phyloP scores from a whole-genome alignment of 1,284 basidiomycete species.

The Sutorius eximius region DNA sequence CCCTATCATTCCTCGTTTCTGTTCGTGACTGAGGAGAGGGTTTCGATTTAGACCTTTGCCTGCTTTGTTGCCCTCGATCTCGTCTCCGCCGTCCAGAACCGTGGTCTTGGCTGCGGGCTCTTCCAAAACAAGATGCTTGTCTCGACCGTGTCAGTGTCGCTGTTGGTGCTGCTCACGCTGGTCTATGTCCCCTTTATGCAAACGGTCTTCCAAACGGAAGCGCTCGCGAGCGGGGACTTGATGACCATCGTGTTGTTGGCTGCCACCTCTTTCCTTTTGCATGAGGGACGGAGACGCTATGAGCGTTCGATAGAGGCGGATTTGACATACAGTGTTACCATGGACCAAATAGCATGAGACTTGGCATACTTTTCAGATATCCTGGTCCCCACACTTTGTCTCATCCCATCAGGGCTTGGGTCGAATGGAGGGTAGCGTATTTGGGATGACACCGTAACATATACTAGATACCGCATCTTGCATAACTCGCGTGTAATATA shows the following conservation, averaged over 20 bases:
- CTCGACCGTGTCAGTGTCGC: constrained; percentile 82
- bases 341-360: constrained; percentile 46
- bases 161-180: constrained; percentile 79
- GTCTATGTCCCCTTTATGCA: constrained; percentile 93
- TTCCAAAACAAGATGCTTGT: constrained; percentile 88
- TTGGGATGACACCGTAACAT: neutral
- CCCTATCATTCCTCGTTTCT: neutral
- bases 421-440: constrained; percentile 5
- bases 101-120: constrained; percentile 80
- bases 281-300: constrained; percentile 80
- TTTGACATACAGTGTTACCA: constrained; percentile 35
- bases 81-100: constrained; percentile 91
- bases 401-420: neutral
- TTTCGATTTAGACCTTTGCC: constrained; percentile 72
- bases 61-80: constrained; percentile 97
- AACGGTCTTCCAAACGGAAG: constrained; percentile 90
- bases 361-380: neutral
- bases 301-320: constrained; percentile 57
- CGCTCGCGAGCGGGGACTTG: constrained; percentile 71
- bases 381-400: no score
- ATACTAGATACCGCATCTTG: constrained; percentile 7
- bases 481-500: neutral
- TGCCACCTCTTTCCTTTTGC: constrained; percentile 65
- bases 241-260: constrained; percentile 72
- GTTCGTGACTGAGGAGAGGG: neutral